phyloP scores from a whole-genome alignment of 768 basidiomycete species.

The Daedaleopsis nitida region DNA sequence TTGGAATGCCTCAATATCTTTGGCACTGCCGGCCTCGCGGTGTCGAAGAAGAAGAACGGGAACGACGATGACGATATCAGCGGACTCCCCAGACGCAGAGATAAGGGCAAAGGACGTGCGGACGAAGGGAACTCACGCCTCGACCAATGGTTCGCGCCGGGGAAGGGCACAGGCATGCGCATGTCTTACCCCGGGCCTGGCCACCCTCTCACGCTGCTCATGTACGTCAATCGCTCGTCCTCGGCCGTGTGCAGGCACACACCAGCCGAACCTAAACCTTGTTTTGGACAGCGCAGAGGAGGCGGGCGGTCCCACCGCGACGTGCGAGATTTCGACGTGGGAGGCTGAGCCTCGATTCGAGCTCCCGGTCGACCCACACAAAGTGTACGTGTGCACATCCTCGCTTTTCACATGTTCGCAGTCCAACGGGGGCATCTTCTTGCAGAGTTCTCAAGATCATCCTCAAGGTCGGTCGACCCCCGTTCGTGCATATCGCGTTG shows the following conservation, averaged over 20 bases:
- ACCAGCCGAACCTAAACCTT: not conserved
- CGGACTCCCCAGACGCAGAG: constrained; percentile 6
- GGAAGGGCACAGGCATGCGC: constrained; percentile 81
- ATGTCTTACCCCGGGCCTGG: constrained; percentile 81
- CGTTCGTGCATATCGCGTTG: not conserved
- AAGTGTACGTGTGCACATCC: constrained; percentile 47
- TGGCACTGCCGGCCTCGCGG: constrained; percentile 61
- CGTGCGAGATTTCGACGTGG: constrained; percentile 84
- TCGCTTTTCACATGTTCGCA: not conserved
- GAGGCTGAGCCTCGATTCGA: constrained; percentile 83
- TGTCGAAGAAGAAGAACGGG: constrained; percentile 46
- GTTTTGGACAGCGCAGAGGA: constrained; percentile 65
- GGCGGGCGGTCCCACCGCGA: constrained; percentile 78
- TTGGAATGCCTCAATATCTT: constrained; percentile 94
- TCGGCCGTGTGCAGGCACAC: too few species aligned
- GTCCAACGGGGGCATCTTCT: not conserved
- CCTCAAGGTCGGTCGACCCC: constrained; percentile 59
- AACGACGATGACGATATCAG: constrained; percentile 40
- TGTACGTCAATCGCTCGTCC: constrained; percentile 46
- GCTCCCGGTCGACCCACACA: constrained; percentile 71
- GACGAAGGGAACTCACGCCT: constrained; percentile 40
- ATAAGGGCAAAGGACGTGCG: constrained; percentile 32
- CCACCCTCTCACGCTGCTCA: constrained; percentile 71
- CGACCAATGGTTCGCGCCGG: constrained; percentile 62
- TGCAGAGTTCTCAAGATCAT: constrained; percentile 68